These are phyloP conservation scores for Lasiodiplodia citricola DNA, from an alignment of 2,329 filamentous ascomycete species.

Conservation along the genomic window DNA sequence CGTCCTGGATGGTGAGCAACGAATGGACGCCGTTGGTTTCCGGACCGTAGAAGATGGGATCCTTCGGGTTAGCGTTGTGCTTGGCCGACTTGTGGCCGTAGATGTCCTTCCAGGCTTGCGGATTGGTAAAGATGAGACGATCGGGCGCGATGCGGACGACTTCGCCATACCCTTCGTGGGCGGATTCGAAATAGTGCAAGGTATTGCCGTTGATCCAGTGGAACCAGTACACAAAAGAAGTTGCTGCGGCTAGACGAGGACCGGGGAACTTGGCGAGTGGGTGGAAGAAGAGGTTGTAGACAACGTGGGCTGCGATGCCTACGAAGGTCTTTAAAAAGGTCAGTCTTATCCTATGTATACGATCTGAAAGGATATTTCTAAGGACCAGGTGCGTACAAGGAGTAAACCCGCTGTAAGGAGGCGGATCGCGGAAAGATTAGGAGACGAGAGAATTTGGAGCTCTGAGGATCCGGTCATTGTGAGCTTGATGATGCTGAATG, in stretches of 20 bases:
- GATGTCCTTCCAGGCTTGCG: constrained; percentile 28
- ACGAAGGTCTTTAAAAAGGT: neutral
- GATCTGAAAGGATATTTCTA: neutral
- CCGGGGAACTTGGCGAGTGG: neutral
- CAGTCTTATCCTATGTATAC: neutral
- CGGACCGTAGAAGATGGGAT: constrained; percentile 31
- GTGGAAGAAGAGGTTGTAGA: constrained; percentile 7
- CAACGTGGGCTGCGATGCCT: neutral
- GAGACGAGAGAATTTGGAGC: neutral
- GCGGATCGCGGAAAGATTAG: neutral
- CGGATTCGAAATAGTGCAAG: neutral
- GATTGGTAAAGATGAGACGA: constrained; percentile 18
- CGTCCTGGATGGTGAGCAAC: constrained; percentile 34
- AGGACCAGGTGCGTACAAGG: neutral
- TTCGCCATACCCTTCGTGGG: constrained; percentile 16
- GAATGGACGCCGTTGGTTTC: constrained; percentile 40
- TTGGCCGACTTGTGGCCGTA: constrained; percentile 26
- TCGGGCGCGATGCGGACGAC: constrained; percentile 25
- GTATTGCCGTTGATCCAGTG: neutral
- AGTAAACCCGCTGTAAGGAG: neutral
- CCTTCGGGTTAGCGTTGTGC: constrained; percentile 1
- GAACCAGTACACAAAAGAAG: neutral
- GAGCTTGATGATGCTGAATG: neutral
- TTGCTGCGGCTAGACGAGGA: neutral
- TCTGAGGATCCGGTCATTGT: neutral